These are phyloP conservation scores for Tetracladium maxilliforme DNA, from an alignment of 2,329 filamentous ascomycete species.

Conservation along the genomic window DNA sequence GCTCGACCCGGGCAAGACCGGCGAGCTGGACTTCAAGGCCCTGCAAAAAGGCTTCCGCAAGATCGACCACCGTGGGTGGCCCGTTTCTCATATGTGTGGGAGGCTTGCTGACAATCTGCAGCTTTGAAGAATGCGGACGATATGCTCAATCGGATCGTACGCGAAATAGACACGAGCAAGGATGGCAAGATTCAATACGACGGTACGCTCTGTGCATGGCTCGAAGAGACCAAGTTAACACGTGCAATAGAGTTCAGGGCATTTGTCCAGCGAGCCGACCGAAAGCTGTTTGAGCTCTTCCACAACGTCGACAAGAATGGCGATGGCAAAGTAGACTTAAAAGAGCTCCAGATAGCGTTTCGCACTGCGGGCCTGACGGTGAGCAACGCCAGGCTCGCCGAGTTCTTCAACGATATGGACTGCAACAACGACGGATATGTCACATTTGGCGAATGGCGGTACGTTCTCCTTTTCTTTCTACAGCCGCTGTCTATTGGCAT, in stretches of 20 bases:
- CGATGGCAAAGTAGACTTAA: slow-evolving; percentile 74
- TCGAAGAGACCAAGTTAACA: slow-evolving; percentile 2
- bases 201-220: slow-evolving; percentile 36
- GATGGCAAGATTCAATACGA: slow-evolving; percentile 87
- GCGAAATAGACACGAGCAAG: slow-evolving; percentile 69
- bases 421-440: slow-evolving; percentile 68
- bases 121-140: slow-evolving; percentile 83
- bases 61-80: slow-evolving; percentile 75
- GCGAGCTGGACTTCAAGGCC: slow-evolving; percentile 71
- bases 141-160: slow-evolving; percentile 68
- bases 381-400: slow-evolving; percentile 59
- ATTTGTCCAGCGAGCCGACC: slow-evolving; percentile 80
- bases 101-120: slow-evolving; percentile 16
- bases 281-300: slow-evolving; percentile 70
- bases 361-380: slow-evolving; percentile 64
- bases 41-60: slow-evolving; percentile 72
- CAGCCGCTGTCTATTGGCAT: too few relatives aligned
- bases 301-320: slow-evolving; percentile 72
- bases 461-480: too few relatives aligned
- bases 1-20: slow-evolving; percentile 62
- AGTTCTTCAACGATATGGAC: slow-evolving; percentile 85
- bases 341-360: slow-evolving; percentile 72
- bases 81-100: slow-evolving; percentile 3
- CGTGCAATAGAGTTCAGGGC: slow-evolving; percentile 59
- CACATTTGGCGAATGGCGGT: slow-evolving; percentile 95